phyloP scores from a whole-genome alignment of 768 basidiomycete genomes.

The Trametes sanguinea region DNA sequence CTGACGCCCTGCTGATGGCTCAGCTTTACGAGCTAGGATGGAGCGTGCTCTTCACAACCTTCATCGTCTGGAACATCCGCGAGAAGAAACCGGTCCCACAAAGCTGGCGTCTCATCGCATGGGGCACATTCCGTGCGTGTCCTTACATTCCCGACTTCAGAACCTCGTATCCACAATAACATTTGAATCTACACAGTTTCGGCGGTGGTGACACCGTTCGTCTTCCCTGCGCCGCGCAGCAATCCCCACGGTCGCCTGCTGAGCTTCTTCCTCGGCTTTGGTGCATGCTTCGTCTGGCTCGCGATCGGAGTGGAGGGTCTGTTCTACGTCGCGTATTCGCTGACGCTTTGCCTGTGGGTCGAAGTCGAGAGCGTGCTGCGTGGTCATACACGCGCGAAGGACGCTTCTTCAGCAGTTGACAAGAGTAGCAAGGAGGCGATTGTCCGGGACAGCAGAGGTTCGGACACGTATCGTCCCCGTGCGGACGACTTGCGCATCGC shows the following conservation, averaged over 20 bases:
- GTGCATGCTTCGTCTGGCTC: constrained; percentile 74
- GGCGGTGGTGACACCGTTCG: constrained; percentile 53
- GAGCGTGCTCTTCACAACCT: constrained; percentile 54
- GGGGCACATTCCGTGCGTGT: constrained; percentile 63
- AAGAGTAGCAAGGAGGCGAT: neutral
- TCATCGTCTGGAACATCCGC: constrained; percentile 60
- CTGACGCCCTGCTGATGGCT: constrained; percentile 37
- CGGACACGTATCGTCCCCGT: constrained; percentile 24
- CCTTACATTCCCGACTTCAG: neutral
- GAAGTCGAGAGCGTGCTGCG: constrained; percentile 52
- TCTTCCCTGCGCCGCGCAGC: constrained; percentile 30
- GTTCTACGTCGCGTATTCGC: constrained; percentile 73
- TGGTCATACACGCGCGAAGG: neutral
- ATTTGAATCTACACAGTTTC: neutral
- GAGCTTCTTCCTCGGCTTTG: constrained; percentile 69
- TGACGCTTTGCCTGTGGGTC: constrained; percentile 67
- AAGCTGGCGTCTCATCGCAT: constrained; percentile 60
- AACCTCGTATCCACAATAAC: neutral
- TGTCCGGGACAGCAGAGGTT: neutral
- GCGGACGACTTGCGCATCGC: constrained; percentile 71
- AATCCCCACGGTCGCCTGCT: constrained; percentile 54
- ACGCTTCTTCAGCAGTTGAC: neutral
- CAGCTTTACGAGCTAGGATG: constrained; percentile 23
- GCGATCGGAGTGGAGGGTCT: constrained; percentile 83
- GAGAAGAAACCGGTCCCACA: constrained; percentile 67